Base-by-base conservation (phyloP, 2,329 filamentous ascomycete genomes). In the Cylindrodendrum hubeiense region DNA sequence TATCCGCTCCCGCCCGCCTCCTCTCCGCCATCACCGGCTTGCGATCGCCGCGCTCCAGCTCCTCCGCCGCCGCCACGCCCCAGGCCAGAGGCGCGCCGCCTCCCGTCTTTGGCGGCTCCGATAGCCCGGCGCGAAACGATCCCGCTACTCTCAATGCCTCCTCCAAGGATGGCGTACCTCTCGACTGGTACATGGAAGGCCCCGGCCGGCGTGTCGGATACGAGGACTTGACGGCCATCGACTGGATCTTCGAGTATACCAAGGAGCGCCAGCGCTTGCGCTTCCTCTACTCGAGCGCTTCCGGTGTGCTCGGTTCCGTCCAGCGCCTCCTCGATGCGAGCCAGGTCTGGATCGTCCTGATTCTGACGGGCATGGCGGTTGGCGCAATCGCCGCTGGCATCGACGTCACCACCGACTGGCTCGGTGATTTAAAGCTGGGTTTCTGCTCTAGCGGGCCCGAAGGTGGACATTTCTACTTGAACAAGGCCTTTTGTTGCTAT, bases 221-320 rank as follows among this genome's bases (percentile, higher is more conserved):
- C 82, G 95, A 98, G 76, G 93, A 99, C 81, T 85, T 98, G 78
- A 98, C 95, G 17, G 95, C 96, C 63, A 99, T 99, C 78, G 96
- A 99, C 83, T 99, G 96, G 96, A 98, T 98, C 77, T 98, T 97
- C 74, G 96, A 99, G 80, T 97, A 98, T 77, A 96, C 93, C 56
- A 98, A 98, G 79, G 96, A 99, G 82, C 89, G 96, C 21, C 94
- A 97, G 79, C 89, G 96, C 24, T 83, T 97, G 74, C 89, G 94
- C n/a, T 87, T 92, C 30, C 84, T 99, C 21, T 88, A 90, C 60
- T 88, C 91, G 0, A 89, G 87, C 72, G 87, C 90, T 8, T 85
- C 88, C 21, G 93, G 94, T 0, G 71, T 97, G 5, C 65, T 95
- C 21, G 94, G 94, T 13, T 89, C 94, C 73, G 74, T 92, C 58